Evolutionary conservation across 106 monocot species (phyloP).

Genomic region (Dactylorhiza incarnata): DNA sequence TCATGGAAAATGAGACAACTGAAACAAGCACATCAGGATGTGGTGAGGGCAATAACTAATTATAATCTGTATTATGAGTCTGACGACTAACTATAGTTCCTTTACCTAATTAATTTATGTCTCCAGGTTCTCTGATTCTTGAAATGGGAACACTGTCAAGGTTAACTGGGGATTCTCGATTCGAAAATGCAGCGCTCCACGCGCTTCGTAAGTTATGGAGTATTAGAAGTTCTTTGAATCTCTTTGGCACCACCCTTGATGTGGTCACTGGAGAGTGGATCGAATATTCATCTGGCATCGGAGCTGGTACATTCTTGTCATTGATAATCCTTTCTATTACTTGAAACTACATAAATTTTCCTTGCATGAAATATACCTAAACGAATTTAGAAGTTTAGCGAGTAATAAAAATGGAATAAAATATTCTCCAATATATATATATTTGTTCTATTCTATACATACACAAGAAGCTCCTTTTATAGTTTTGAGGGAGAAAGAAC

Average conservation of each 20-base stretch:
- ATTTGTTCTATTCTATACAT: too few relatives aligned
- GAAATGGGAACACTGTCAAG: conserved; percentile 91
- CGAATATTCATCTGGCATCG: conserved; percentile 86
- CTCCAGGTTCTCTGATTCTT: conserved; percentile 90
- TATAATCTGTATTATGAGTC: not conserved
- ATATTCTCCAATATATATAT: too few relatives aligned
- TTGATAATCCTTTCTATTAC: not conserved
- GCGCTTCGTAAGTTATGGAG: conserved; percentile 91
- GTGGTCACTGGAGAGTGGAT: conserved; percentile 82
- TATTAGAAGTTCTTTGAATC: conserved; percentile 92
- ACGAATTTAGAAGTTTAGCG: too few relatives aligned
- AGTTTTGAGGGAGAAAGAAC: too few relatives aligned
- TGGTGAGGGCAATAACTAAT: conserved; percentile 34
- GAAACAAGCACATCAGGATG: conserved; percentile 98
- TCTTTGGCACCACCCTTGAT: conserved; percentile 87
- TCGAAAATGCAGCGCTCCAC: conserved; percentile 69
- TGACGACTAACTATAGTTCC: conserved; percentile 1
- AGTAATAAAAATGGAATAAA: too few relatives aligned
- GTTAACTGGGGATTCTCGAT: conserved; percentile 70
- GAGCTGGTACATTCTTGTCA: conserved; percentile 57
- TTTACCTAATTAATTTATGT: not conserved
- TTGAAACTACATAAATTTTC: not conserved
- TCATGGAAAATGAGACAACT: conserved; percentile 81
- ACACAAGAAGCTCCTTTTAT: too few relatives aligned
- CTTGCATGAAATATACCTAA: not conserved